These are phyloP conservation scores for Ceratobasidium sp. DNA, from an alignment of 1,284 basidiomycete genomes.

Conservation along the genomic window DNA sequence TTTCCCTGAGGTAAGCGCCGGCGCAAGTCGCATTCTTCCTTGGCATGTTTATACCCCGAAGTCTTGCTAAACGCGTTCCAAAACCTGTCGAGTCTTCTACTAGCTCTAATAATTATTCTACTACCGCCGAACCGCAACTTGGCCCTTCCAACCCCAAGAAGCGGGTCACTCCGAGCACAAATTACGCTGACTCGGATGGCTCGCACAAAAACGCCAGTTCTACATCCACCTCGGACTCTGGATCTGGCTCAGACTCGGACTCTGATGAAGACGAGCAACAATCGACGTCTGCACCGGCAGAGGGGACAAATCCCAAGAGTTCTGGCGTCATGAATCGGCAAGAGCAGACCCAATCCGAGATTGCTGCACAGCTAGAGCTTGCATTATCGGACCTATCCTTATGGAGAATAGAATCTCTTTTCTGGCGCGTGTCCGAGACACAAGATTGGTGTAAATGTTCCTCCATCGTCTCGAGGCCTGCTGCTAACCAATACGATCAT, in stretches of 20 bases:
- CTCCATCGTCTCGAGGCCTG: not conserved
- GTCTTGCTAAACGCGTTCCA: slow-evolving; percentile 23
- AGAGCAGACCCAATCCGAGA: slow-evolving; percentile 22
- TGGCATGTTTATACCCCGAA: slow-evolving; percentile 39
- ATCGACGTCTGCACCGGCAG: not conserved
- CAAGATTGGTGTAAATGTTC: slow-evolving; percentile 51
- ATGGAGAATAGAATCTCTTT: slow-evolving; percentile 39
- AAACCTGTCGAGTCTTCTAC: not conserved
- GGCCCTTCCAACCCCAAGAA: slow-evolving; percentile 24
- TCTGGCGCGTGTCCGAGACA: slow-evolving; percentile 27
- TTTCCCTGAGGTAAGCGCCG: slow-evolving; percentile 11
- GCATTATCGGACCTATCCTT: slow-evolving; percentile 44
- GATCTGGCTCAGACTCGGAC: slow-evolving; percentile 18
- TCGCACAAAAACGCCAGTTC: not conserved
- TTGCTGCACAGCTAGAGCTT: slow-evolving; percentile 46
- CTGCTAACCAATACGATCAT: not conserved
- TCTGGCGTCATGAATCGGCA: not conserved
- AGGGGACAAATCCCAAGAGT: not conserved
- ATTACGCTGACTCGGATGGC: slow-evolving; percentile 1
- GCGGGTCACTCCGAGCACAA: not conserved
- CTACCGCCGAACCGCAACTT: not conserved
- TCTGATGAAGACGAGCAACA: not conserved
- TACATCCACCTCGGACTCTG: not conserved
- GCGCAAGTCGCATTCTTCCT: not conserved
- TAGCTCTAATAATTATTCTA: not conserved